Evolutionary conservation across 2,329 filamentous ascomycete species (phyloP), one percentile per base, ranked within the genome.

Genomic region (Bretziella fagacearum): DNA sequence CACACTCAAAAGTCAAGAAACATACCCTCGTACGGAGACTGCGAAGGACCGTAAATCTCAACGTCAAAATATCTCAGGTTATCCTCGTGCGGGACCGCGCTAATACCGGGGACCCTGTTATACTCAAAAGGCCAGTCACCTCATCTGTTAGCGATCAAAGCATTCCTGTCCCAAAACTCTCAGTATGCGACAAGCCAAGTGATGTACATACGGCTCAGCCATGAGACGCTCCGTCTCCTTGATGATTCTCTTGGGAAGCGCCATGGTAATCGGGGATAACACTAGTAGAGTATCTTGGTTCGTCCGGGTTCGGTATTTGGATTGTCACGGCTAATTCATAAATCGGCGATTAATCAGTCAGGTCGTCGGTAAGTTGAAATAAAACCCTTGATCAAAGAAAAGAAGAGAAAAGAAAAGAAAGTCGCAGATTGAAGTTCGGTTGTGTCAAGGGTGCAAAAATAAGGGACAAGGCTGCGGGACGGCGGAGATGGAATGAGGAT

Each of bases 1-100:
- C 3, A 22, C 13, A 10, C 35, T 7, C 6, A 10, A 15, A 15
- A 7, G 20, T 10, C 10, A 17, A 25, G 15, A 6, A 30, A 58
- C 68, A 49, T 59, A 93, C 89, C 85, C 71, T 96, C 87, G 60
- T 96, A 96, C 51, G 91, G 91, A 48, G 89, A 95, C 59, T 87
- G 82, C 32, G 80, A 77, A 18, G 89, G 89, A 4, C 89, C 89
- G 60, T 95, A 80, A 60, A 98, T 95, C 57, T 84, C 85, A 55
- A 98, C 93, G 62, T 98, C 93, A 58, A 98, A 98, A 65, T 98
- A 98, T 56, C 91, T 77, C 50, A 96, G 75, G 65, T 98, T 98
- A 57, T 98, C 91, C 57, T 95, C 86, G 62, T 96, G 91, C 42
- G 93, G 93, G 45, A 93, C 71, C 43, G 91, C 91, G 58, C 84